Conservation (phyloP, 768 basidiomycete species). For the Trametes cubensis region DNA sequence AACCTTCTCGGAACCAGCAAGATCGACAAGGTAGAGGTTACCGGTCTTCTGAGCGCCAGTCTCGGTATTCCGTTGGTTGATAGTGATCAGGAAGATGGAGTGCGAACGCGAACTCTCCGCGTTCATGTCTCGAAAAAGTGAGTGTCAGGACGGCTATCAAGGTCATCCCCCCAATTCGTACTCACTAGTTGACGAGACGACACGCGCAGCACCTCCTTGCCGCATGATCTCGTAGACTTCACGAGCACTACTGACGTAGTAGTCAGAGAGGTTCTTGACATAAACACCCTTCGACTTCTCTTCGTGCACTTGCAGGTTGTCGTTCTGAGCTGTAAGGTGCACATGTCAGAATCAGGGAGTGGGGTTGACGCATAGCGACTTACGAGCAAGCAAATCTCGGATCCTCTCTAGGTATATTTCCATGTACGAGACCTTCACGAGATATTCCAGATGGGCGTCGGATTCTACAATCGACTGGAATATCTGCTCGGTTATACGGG, state of each 20-base stretch:
- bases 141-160: neutral
- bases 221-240: conserved; percentile 99
- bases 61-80: conserved; percentile 95
- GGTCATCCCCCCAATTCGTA: conserved; percentile 16
- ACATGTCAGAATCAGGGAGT: neutral
- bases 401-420: conserved; percentile 98
- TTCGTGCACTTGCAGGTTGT: conserved; percentile 97
- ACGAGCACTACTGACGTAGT: conserved; percentile 92
- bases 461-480: conserved; percentile 97
- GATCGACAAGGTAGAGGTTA: conserved; percentile 95
- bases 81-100: conserved; percentile 97
- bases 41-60: conserved; percentile 95
- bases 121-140: conserved; percentile 84
- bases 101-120: conserved; percentile 98
- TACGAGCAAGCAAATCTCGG: conserved; percentile 92
- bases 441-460: conserved; percentile 93
- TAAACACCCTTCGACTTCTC: conserved; percentile 98
- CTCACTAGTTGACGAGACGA: conserved; percentile 93
- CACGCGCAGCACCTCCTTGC: conserved; percentile 88
- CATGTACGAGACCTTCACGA: conserved; percentile 99
- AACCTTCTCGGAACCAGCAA: conserved; percentile 98
- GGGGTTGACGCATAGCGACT: conserved; percentile 39
- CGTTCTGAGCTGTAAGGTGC: conserved; percentile 78
- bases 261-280: conserved; percentile 96
- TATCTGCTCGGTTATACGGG: conserved; percentile 98